Conservation (phyloP, 202 grass and related monocot genomes). For the Panicum virgatum region DNA sequence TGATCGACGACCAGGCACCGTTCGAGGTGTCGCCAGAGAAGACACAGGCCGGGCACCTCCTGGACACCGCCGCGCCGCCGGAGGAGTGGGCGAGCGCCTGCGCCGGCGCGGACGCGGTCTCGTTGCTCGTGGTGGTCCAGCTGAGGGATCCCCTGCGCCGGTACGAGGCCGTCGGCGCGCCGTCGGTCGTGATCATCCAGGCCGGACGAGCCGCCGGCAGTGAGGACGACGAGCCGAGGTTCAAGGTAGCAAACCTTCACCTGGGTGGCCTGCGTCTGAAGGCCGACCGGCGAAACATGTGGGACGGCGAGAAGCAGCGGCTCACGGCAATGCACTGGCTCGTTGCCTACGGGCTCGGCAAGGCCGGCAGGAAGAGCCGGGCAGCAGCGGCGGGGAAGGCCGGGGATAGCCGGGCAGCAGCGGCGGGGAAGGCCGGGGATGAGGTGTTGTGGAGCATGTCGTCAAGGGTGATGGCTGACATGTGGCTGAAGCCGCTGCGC, state of each 20-base stretch:
- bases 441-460: slow-evolving; percentile 88
- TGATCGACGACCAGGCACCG: slow-evolving; percentile 62
- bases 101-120: slow-evolving; percentile 26
- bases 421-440: slow-evolving; percentile 40
- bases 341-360: slow-evolving; percentile 82
- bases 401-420: slow-evolving; percentile 14
- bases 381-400: slow-evolving; percentile 33
- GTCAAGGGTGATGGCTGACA: slow-evolving; percentile 90
- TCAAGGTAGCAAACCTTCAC: slow-evolving; percentile 78
- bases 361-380: slow-evolving; percentile 61
- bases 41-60: slow-evolving; percentile 19
- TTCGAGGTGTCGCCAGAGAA: slow-evolving; percentile 62
- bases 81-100: slow-evolving; percentile 61
- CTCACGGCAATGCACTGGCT: slow-evolving; percentile 95
- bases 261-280: slow-evolving; percentile 61
- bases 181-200: slow-evolving; percentile 68
- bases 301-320: slow-evolving; percentile 86
- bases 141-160: slow-evolving; percentile 83
- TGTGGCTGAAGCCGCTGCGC: slow-evolving; percentile 89
- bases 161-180: slow-evolving; percentile 83
- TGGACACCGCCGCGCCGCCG: slow-evolving; percentile 58
- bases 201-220: slow-evolving; percentile 25
- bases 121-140: slow-evolving; percentile 66
- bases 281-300: slow-evolving; percentile 50
- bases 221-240: slow-evolving; percentile 60